Conservation (phyloP, 768 basidiomycete species). For the Lactarius sanguifluus region DNA sequence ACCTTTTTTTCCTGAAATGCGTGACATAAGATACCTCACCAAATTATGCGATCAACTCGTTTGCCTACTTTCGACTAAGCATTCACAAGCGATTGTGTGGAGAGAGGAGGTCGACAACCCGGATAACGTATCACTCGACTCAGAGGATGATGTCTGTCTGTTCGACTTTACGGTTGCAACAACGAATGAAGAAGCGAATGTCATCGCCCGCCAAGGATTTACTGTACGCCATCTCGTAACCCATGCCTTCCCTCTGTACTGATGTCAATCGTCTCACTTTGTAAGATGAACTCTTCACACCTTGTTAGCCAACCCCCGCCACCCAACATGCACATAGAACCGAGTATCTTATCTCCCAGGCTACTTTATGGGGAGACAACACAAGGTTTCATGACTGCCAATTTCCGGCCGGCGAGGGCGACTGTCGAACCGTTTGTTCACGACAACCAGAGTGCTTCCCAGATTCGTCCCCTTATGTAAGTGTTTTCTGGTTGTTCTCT, state of each 20-base stretch:
- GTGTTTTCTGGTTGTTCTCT: not conserved
- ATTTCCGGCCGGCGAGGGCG: not conserved
- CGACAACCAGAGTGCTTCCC: not conserved
- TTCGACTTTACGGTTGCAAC: not conserved
- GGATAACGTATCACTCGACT: not conserved
- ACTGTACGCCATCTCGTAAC: not conserved
- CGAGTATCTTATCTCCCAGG: not conserved
- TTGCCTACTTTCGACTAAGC: not conserved
- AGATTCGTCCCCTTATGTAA: not conserved
- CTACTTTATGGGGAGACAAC: constrained; percentile 1
- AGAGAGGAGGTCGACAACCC: not conserved
- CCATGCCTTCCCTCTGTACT: too few species aligned
- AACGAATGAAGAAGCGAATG: not conserved
- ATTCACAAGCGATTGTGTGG: constrained; percentile 4
- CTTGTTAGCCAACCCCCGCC: not conserved
- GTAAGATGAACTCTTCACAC: not conserved
- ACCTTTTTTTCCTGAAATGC: not conserved
- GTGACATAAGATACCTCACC: not conserved
- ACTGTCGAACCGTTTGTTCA: not conserved
- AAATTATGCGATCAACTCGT: constrained; percentile 8
- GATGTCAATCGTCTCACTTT: not conserved
- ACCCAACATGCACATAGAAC: not conserved
- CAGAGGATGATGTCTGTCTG: not conserved
- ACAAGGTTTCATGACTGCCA: constrained; percentile 10
- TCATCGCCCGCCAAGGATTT: not conserved